Evolutionary conservation across 2,329 filamentous ascomycete genomes (phyloP).

Genomic region (Calonectria pauciramosa): DNA sequence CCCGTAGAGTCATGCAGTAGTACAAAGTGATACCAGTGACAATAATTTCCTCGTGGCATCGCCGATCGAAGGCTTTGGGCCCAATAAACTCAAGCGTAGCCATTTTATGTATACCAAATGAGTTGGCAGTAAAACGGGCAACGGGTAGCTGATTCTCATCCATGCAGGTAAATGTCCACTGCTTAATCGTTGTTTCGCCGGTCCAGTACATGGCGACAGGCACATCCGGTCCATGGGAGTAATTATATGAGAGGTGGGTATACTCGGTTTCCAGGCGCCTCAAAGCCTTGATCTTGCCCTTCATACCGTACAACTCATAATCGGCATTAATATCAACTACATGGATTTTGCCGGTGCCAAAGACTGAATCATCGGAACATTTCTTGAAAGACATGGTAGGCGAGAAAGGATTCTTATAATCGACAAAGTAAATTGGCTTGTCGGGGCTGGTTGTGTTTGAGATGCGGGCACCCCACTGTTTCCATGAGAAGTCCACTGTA

Average conservation of each 20-base stretch:
- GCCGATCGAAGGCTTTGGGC: neutral
- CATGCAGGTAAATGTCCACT: neutral
- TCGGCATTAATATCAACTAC: neutral
- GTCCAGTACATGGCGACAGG: neutral
- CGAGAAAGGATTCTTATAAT: neutral
- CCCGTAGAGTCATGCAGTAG: neutral
- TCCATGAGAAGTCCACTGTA: neutral
- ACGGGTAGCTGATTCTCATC: neutral
- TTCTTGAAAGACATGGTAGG: neutral
- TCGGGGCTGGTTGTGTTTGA: neutral
- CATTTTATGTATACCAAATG: neutral
- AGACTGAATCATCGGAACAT: neutral
- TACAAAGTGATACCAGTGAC: neutral
- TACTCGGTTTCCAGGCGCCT: neutral
- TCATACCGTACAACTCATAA: neutral
- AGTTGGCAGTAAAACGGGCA: neutral
- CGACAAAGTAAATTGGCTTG: neutral
- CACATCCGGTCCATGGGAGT: neutral
- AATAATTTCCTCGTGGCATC: neutral
- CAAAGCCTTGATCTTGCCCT: neutral
- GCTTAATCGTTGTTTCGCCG: neutral
- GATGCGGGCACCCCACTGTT: neutral
- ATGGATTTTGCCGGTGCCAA: neutral
- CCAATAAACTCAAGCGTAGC: neutral
- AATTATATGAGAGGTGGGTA: neutral